Evolutionary conservation across 2,329 filamentous ascomycete genomes (phyloP), one percentile per base, ranked within the genome.

Genomic region (Huntiella abstrusa): DNA sequence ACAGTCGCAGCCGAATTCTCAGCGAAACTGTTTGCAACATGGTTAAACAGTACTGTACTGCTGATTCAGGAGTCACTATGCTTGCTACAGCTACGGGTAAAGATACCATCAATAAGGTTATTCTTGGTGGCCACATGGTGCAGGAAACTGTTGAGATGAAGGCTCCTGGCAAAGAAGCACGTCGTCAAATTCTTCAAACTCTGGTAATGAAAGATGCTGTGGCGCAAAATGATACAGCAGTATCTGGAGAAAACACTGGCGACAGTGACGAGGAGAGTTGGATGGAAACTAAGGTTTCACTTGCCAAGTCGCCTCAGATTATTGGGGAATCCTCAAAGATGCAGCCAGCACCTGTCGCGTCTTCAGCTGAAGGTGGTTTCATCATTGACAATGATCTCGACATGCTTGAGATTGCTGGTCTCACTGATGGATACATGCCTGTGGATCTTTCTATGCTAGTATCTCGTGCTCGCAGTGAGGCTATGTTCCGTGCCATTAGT

Each of bases 341-440:
- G 50, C 60, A 64, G 33, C 60, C 35, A 15, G 34, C 35, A 22
- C 22, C 22, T 28, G 22, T 10, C 22, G 10, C 22, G 8, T 28
- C 22, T 28, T 28, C 22, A 28, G 8, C 45, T 41, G 59, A 64
- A 3, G 71, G 73, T 45, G 81, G 80, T 0, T 91, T 93, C 55
- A 62, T 79, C 1, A 65, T 94, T 4, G 81, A 86, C 49, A 64
- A 75, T 0, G 73, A 81, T 42, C 73, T 98, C 7, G 91, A 98
- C 59, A 83, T 96, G 49, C 73, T 96, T 6, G 88, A 96, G 52
- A 71, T 98, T 47, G 86, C 92, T 13, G 87, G 91, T 1, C 80
- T 88, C 54, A 96, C 88, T 0, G 91, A 98, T 57, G 91, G 91
- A 1, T 98, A 96, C 58, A 95, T 96, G 87, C 88, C 91, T 1